Evolutionary conservation across 345 rosid species (phyloP), one percentile per base, ranked within the genome.

Genomic region (Bruguiera sexangula): DNA sequence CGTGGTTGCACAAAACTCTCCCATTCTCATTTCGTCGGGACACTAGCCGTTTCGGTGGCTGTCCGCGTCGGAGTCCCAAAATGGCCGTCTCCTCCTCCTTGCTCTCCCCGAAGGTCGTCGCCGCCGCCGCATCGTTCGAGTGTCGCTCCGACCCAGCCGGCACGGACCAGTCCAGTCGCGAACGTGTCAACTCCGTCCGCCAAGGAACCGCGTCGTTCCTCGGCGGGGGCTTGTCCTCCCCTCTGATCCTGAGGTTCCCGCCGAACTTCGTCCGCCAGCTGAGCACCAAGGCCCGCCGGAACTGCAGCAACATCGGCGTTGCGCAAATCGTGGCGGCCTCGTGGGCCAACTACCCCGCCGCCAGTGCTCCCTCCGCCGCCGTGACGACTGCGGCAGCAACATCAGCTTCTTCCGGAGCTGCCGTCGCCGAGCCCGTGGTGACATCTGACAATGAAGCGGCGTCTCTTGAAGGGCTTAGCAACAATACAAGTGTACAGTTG

Each of bases 271-370:
- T 90, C 31, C 97, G 97, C 71, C 99, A 95, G 88, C 92, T 95
- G 36, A 92, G 98, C 82, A 85, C 76, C 65, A 95, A 92, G 89
- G 93, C 96, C 56, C 91, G 99, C 63, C 86, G 99, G 72, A 95
- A 95, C 88, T 95, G 96, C 80, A 86, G 96, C 89, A 95, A 95
- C 83, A 95, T 95, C 79, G 99, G 99, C 57, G 99, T 95, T 53
- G 99, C 99, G 18, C 99, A 95, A 82, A 82, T 95, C 69, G 99
- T 90, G 48, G 98, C 99, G 31, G 99, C 99, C 56, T 86, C 91
- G 82, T 95, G 99, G 99, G 80, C 99, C 6, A 84, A 95, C 85
- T 69, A 74, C 73, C 61, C 85, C 16, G 36, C 82, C 61, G 53
- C 92, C 30, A 78, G 80, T 21, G 75, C 72, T 77, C 83, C 43